Evolutionary conservation across 352 stramenopile species (phyloP).

Genomic region (Globisporangium ultimum): DNA sequence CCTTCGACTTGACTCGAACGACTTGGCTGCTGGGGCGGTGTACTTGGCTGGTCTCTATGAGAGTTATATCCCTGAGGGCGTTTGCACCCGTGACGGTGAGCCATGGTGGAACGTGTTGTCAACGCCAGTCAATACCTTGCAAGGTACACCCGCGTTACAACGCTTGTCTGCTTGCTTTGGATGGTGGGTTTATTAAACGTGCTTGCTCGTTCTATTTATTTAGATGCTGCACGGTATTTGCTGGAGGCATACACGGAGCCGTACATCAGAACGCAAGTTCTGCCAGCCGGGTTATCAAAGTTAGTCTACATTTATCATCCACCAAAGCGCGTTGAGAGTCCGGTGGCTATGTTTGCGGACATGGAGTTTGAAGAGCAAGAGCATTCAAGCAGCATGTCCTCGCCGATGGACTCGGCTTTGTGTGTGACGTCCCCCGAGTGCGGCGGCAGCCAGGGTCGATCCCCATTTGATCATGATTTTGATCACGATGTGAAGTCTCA

Average conservation of each 20-base stretch:
- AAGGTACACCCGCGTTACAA: slow-evolving; percentile 58
- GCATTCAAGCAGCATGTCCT: slow-evolving; percentile 34
- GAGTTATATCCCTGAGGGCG: slow-evolving; percentile 61
- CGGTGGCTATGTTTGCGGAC: slow-evolving; percentile 31
- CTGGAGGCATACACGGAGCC: slow-evolving; percentile 73
- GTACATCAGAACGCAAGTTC: slow-evolving; percentile 77
- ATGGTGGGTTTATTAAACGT: slow-evolving; percentile 57
- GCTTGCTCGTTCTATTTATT: slow-evolving; percentile 46
- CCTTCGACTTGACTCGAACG: slow-evolving; percentile 61
- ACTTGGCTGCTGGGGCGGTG: slow-evolving; percentile 76
- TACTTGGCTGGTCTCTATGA: slow-evolving; percentile 84
- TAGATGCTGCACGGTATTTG: slow-evolving; percentile 79
- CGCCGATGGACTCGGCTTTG: slow-evolving; percentile 56
- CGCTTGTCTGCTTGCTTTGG: slow-evolving; percentile 25
- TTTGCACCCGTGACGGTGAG: slow-evolving; percentile 50
- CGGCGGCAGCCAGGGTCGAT: slow-evolving; percentile 59
- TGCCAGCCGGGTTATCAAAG: slow-evolving; percentile 65
- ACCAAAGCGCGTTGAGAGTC: slow-evolving; percentile 50
- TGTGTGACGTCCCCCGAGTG: slow-evolving; percentile 80
- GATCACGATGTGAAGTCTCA: slow-evolving; percentile 60
- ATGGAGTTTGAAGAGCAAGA: slow-evolving; percentile 44
- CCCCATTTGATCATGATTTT: slow-evolving; percentile 73
- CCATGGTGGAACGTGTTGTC: slow-evolving; percentile 73
- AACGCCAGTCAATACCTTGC: slow-evolving; percentile 67
- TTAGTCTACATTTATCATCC: slow-evolving; percentile 75